Base-by-base conservation (phyloP, 2,329 filamentous ascomycete genomes). In the Dendryphion nanum region DNA sequence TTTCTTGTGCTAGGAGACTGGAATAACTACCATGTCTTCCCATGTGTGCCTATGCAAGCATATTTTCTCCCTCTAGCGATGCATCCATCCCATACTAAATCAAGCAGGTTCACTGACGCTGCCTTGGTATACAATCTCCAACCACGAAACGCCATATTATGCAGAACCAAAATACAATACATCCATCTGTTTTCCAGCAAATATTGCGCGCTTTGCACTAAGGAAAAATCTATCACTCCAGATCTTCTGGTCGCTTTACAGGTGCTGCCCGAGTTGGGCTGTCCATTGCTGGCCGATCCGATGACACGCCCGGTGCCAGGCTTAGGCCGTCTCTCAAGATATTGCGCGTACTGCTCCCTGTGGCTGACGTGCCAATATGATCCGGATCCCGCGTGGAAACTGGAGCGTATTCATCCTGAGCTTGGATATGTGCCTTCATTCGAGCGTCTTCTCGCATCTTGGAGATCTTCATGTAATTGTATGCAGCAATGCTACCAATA, bases 401-500 rank as follows among this genome's bases (percentile, higher is more conserved):
- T 7, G 64, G 64, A 31, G 59, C 59, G 38, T 68, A 68, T 16
- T 61, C 59, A 18, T 64, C 62, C 41, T 70, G 59, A 3, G 58
- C 61, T 23, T 61, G 53, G 18, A 68, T 41, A 37, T 73, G 70
- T 15, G 64, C 70, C 35, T 74, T 69, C 48, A 72, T 68, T 15
- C 67, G 64, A 1, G 89, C 88, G 10, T 95, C 86, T 38, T 78
- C 70, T 32, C 87, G 79, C 93, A 98, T 96, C 67, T 86, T 88
- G 33, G 74, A 76, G 47, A 97, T 88, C 66, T 98, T 97, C 66
- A 97, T 83, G 61, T 87, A 96, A 60, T 98, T 98, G 68, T 98
- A 98, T 12, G 83, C 81, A 4, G 74, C 82, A 47, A 98, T 98
- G 48, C 89, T 90, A 29, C 76, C 73, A 51, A 97, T 87, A 0